Evolutionary conservation across 345 rosid species (phyloP).

Genomic region (Syzygium aromaticum): DNA sequence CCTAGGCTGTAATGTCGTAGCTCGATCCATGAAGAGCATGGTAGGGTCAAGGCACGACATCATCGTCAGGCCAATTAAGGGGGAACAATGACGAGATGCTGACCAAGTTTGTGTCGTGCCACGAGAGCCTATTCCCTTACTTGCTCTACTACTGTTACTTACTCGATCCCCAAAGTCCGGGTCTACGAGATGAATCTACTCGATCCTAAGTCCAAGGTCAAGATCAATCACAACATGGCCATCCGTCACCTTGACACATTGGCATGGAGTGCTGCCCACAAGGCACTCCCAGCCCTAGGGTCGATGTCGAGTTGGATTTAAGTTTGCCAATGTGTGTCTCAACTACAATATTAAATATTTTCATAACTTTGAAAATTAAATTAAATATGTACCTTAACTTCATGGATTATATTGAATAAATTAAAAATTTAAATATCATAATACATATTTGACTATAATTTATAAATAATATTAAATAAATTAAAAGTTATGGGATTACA

Average conservation of each 20-base stretch:
- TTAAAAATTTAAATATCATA: fast-evolving
- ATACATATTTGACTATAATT: no score
- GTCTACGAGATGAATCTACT: constrained; percentile 3
- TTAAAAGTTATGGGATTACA: no score
- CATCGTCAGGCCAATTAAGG: constrained; percentile 17
- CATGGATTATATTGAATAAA: no score
- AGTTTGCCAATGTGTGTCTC: no score
- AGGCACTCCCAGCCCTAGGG: constrained; percentile 29
- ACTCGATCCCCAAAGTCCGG: constrained; percentile 35
- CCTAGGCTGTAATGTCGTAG: constrained; percentile 22
- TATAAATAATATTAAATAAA: no score
- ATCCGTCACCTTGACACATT: constrained; percentile 41
- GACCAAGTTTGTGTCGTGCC: constrained; percentile 33
- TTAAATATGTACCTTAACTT: no score
- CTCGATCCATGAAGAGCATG: constrained; percentile 20
- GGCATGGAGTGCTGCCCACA: constrained; percentile 32
- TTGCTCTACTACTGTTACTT: constrained; percentile 26
- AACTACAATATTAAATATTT: no score
- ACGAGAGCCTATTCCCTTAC: constrained; percentile 35
- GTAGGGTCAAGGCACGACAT: constrained; percentile 16
- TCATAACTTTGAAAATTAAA: no score
- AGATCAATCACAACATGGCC: constrained; percentile 37
- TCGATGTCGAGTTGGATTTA: not conserved
- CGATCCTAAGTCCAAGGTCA: constrained; percentile 16
- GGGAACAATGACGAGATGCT: constrained; percentile 25